Percentiles rank a stretch among this genome's conserved stretches.
phyloP scores from a whole-genome alignment of 371 early-diverging fungal species.

The Haplosporangium sp. region DNA sequence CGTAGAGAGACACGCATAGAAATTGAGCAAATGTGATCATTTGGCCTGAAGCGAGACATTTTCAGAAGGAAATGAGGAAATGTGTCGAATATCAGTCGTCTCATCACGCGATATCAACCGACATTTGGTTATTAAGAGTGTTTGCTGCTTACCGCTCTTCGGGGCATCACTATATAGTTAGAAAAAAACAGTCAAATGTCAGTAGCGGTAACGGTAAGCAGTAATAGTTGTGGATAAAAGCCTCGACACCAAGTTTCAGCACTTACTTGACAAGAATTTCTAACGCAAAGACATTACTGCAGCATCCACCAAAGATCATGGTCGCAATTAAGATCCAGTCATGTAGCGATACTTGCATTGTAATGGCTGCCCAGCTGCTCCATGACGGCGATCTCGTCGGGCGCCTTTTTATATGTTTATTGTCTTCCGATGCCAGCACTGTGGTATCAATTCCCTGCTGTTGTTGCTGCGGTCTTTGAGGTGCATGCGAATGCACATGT shows the following conservation, averaged over 20 bases:
- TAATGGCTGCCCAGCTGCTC: slow-evolving; percentile 32
- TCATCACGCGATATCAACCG: background rate
- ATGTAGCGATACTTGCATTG: slow-evolving; percentile 48
- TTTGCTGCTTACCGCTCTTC: slow-evolving; percentile 70
- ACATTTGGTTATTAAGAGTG: too few species aligned
- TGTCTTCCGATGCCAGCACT: background rate
- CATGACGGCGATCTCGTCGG: slow-evolving; percentile 18
- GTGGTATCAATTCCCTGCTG: background rate
- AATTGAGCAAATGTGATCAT: slow-evolving; percentile 92
- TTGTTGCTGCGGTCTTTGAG: background rate
- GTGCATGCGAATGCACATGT: background rate
- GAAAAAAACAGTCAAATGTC: background rate
- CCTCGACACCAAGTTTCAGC: background rate
- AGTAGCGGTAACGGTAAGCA: background rate
- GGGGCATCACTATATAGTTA: slow-evolving; percentile 69
- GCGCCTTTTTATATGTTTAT: background rate
- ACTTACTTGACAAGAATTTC: slow-evolving; percentile 79
- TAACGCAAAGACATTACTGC: slow-evolving; percentile 88
- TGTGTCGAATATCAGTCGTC: background rate
- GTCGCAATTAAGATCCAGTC: slow-evolving; percentile 68
- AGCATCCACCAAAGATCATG: slow-evolving; percentile 91
- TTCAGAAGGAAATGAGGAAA: too few species aligned
- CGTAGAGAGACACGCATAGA: slow-evolving; percentile 78
- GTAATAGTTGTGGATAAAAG: background rate
- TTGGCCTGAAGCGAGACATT: slow-evolving; percentile 58